Conservation (phyloP, 768 basidiomycete genomes). For the Sarcodon sp. region DNA sequence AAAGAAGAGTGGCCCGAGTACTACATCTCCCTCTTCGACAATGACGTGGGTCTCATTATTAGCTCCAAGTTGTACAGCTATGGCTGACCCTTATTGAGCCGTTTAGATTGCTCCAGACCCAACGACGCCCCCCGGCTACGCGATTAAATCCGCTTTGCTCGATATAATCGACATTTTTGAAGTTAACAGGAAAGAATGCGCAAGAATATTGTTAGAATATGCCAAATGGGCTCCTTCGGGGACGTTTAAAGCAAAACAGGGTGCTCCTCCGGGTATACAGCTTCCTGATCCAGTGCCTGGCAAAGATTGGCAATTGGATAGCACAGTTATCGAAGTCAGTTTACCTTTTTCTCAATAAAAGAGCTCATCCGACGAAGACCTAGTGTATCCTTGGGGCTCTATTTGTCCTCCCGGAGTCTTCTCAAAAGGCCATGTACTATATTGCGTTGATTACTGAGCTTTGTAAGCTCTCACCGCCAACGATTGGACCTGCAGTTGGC, state of each 20-base stretch:
- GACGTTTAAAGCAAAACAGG: slow-evolving; percentile 74
- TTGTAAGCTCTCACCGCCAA: slow-evolving; percentile 86
- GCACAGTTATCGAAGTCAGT: slow-evolving; percentile 71
- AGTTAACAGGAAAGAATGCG: slow-evolving; percentile 92
- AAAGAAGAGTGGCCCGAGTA: slow-evolving; percentile 79
- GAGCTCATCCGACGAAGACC: slow-evolving; percentile 1
- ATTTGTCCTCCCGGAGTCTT: slow-evolving; percentile 66
- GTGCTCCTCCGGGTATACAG: slow-evolving; percentile 36
- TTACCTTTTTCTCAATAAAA: neutral
- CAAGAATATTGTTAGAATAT: slow-evolving; percentile 73
- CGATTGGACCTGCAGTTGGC: slow-evolving; percentile 92
- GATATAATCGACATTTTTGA: slow-evolving; percentile 87
- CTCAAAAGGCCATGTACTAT: slow-evolving; percentile 75
- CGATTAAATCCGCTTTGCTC: slow-evolving; percentile 57
- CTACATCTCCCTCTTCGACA: slow-evolving; percentile 55
- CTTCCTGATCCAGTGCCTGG: slow-evolving; percentile 30
- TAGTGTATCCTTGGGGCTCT: slow-evolving; percentile 66
- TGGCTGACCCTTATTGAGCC: neutral
- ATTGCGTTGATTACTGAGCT: slow-evolving; percentile 83
- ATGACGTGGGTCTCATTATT: slow-evolving; percentile 21
- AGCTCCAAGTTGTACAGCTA: neutral
- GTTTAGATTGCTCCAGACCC: slow-evolving; percentile 66
- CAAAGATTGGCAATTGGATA: slow-evolving; percentile 83
- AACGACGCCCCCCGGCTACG: slow-evolving; percentile 63
- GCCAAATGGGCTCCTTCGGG: slow-evolving; percentile 74